Evolutionary conservation across 768 basidiomycete species (phyloP).

Genomic region (Suillus paluster): DNA sequence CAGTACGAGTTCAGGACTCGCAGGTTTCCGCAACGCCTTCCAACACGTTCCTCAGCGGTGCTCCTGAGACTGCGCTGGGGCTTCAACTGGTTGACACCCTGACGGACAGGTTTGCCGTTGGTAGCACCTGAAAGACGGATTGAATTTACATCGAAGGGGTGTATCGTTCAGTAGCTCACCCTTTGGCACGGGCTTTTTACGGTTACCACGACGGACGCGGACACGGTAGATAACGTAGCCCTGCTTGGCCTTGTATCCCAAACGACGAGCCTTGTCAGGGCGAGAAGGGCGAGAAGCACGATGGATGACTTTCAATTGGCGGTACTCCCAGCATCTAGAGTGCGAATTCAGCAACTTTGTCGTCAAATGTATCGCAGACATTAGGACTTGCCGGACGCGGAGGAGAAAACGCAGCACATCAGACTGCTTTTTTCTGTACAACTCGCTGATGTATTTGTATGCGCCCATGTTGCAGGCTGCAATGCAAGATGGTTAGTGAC

Average conservation of each 20-base stretch:
- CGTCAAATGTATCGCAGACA: not conserved
- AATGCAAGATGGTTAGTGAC: conserved; percentile 22
- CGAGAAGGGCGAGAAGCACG: conserved; percentile 97
- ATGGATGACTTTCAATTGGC: conserved; percentile 97
- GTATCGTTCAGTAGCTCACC: conserved; percentile 51
- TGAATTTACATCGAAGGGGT: conserved; percentile 5
- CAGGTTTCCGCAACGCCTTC: conserved; percentile 93
- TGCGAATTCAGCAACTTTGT: conserved; percentile 12
- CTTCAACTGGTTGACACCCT: conserved; percentile 99
- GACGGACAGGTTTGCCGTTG: conserved; percentile 98
- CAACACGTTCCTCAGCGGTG: conserved; percentile 98
- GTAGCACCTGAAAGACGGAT: conserved; percentile 72
- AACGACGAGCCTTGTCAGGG: conserved; percentile 97
- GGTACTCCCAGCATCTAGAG: conserved; percentile 94
- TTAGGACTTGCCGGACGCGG: conserved; percentile 79
- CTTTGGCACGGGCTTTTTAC: conserved; percentile 98
- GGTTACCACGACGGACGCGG: conserved; percentile 96
- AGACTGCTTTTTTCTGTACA: conserved; percentile 98
- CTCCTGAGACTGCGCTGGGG: conserved; percentile 92
- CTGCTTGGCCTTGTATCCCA: conserved; percentile 99
- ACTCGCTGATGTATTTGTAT: conserved; percentile 95
- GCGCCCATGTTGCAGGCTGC: conserved; percentile 78
- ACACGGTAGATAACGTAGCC: conserved; percentile 98
- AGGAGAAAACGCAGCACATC: conserved; percentile 98
- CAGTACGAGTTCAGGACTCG: conserved; percentile 99